These are phyloP conservation scores for Jamesozyma piceae DNA, from an alignment of 805 yeast genomes.

Conservation along the genomic window DNA sequence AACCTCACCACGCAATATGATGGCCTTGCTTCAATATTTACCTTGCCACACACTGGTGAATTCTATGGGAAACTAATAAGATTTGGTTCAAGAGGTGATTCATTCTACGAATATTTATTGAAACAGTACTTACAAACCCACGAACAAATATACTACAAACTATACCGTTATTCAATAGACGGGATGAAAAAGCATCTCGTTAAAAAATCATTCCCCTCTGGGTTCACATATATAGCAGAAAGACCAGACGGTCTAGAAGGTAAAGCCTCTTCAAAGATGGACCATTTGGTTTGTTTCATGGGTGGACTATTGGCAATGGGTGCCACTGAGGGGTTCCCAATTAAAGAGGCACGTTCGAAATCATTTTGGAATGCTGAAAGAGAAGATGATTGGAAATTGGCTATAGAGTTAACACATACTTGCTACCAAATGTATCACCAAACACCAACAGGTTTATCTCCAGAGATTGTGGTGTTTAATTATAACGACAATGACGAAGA, in stretches of 20 bases:
- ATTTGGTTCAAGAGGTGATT: slow-evolving; percentile 86
- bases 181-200: slow-evolving; percentile 69
- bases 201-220: slow-evolving; percentile 49
- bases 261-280: slow-evolving; percentile 61
- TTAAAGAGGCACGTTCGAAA: slow-evolving; percentile 46
- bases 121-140: slow-evolving; percentile 79
- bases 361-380: slow-evolving; percentile 49
- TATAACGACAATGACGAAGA: slow-evolving; percentile 31
- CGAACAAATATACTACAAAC: slow-evolving; percentile 50
- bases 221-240: slow-evolving; percentile 68
- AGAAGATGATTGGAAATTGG: slow-evolving; percentile 59
- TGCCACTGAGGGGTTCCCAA: slow-evolving; percentile 62
- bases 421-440: slow-evolving; percentile 80
- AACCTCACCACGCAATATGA: slow-evolving; percentile 30
- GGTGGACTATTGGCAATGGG: slow-evolving; percentile 87
- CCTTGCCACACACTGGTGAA: slow-evolving; percentile 64
- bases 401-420: slow-evolving; percentile 64
- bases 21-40: slow-evolving; percentile 77
- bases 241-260: slow-evolving; percentile 58
- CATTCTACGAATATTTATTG: slow-evolving; percentile 80
- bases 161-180: slow-evolving; percentile 68
- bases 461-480: slow-evolving; percentile 84
- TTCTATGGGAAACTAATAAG: slow-evolving; percentile 60
- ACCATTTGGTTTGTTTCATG: slow-evolving; percentile 83
- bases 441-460: slow-evolving; percentile 69